Conservation (phyloP, 169 alveolate genomes). For the Babesia gibsoni region DNA sequence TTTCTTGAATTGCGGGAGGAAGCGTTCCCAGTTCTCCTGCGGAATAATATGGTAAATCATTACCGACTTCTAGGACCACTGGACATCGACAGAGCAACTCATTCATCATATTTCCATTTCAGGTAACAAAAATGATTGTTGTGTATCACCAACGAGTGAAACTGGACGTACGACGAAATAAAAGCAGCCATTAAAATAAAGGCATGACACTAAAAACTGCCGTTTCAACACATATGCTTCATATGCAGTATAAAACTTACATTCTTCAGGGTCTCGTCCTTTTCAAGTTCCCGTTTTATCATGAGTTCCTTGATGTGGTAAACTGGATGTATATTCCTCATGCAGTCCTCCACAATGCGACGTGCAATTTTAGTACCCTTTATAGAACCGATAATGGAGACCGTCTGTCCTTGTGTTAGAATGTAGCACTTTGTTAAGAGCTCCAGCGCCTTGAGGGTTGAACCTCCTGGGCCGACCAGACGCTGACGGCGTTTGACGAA, state of each 20-base stretch:
- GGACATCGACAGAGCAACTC: too few species aligned
- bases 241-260: slow-evolving; percentile 38
- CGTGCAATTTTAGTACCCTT: slow-evolving; percentile 91
- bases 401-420: slow-evolving; percentile 98
- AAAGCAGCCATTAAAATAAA: too few species aligned
- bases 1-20: slow-evolving; percentile 96
- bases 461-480: slow-evolving; percentile 98
- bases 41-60: slow-evolving; percentile 55
- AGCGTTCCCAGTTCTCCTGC: slow-evolving; percentile 94
- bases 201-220: too few species aligned
- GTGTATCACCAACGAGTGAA: neutral
- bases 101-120: neutral
- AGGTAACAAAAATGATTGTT: neutral
- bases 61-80: too few species aligned
- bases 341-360: slow-evolving; percentile 96
- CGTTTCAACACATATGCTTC: too few species aligned
- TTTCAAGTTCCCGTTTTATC: slow-evolving; percentile 96
- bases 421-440: slow-evolving; percentile 97
- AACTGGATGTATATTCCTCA: slow-evolving; percentile 98
- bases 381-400: slow-evolving; percentile 93
- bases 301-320: slow-evolving; percentile 97
- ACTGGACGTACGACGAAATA: too few species aligned
- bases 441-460: slow-evolving; percentile 97
- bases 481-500: slow-evolving; percentile 98
- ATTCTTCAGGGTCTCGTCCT: slow-evolving; percentile 88